Evolutionary conservation across 805 yeast genomes (phyloP).

Genomic region (Ogataea pilisensis): DNA sequence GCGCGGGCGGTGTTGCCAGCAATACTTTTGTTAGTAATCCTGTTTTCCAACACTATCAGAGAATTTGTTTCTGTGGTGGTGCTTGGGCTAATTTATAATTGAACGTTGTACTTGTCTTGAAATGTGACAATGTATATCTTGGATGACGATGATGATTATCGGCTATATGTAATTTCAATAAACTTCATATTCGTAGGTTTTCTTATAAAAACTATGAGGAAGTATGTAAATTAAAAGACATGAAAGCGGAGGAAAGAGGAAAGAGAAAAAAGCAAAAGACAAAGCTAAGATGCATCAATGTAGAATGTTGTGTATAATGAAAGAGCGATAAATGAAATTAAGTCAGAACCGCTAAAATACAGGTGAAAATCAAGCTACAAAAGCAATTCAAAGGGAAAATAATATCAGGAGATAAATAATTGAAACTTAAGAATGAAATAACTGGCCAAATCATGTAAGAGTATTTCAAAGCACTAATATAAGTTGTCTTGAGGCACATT

Average conservation of each 20-base stretch:
- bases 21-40: constrained; percentile 28
- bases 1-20: constrained; percentile 11
- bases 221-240: no score
- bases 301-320: no score
- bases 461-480: constrained; percentile 44
- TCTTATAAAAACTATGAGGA: no score
- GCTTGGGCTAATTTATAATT: constrained; percentile 52
- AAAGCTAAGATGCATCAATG: no score
- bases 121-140: no score
- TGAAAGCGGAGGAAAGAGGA: no score
- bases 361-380: constrained; percentile 53
- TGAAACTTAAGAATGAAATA: constrained; percentile 48
- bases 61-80: constrained; percentile 77
- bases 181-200: no score
- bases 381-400: constrained; percentile 58
- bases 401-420: constrained; percentile 41
- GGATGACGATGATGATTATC: no score
- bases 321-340: no score
- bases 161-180: no score
- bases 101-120: no score
- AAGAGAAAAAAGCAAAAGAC: no score
- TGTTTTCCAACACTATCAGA: constrained; percentile 39
- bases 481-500: constrained; percentile 34
- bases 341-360: constrained; percentile 40
- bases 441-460: constrained; percentile 60